Conservation (phyloP, 805 yeast genomes). For the Wickerhamomyces subpelliculosus region DNA sequence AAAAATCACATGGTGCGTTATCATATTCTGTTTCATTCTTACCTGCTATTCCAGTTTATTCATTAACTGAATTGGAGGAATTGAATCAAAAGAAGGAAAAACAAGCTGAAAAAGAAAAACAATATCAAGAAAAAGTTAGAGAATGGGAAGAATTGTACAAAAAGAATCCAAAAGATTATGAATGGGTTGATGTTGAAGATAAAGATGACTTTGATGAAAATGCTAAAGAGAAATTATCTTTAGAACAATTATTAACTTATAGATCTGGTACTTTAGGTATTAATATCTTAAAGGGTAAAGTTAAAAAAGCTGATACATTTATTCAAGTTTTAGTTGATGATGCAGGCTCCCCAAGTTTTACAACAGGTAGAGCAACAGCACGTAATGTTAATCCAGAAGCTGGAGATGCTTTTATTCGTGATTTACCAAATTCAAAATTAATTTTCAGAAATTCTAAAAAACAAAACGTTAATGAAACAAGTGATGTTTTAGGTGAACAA, state of each 20-base stretch:
- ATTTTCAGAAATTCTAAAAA: constrained; percentile 52
- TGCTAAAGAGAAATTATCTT: constrained; percentile 38
- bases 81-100: constrained; percentile 35
- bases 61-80: constrained; percentile 47
- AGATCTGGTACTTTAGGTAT: constrained; percentile 60
- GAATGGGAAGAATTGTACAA: constrained; percentile 44
- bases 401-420: constrained; percentile 63
- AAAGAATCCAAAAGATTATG: constrained; percentile 55
- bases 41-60: constrained; percentile 57
- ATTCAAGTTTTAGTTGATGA: constrained; percentile 65
- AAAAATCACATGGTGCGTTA: constrained; percentile 44
- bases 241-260: constrained; percentile 45
- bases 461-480: constrained; percentile 36
- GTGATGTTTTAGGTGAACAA: constrained; percentile 46
- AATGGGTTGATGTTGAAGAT: constrained; percentile 46
- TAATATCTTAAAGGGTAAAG: constrained; percentile 42
- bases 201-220: constrained; percentile 27
- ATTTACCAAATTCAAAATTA: constrained; percentile 52
- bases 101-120: constrained; percentile 28
- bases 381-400: constrained; percentile 38
- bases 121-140: constrained; percentile 28
- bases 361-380: constrained; percentile 41
- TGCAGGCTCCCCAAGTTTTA: constrained; percentile 48
- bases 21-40: constrained; percentile 53
- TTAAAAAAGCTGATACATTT: constrained; percentile 40